Percentiles rank a stretch among this genome's conserved stretches.
phyloP scores from a whole-genome alignment of 169 alveolate species.

The Toxoplasma gondii region DNA sequence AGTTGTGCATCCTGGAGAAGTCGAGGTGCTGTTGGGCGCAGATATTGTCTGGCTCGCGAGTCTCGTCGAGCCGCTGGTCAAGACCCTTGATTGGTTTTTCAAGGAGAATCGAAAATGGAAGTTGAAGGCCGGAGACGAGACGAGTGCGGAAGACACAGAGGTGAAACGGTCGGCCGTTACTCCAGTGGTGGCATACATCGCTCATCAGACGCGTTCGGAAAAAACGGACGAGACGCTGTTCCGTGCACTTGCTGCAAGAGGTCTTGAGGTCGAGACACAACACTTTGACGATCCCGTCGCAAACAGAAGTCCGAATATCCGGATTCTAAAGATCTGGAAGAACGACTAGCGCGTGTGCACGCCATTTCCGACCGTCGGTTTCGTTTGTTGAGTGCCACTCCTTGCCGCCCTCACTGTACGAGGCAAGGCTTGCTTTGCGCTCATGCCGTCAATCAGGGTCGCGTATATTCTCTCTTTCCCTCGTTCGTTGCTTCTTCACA shows the following conservation, averaged over 20 bases:
- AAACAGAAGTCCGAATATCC: background rate
- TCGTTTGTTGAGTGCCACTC: too few relatives aligned
- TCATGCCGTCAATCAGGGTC: too few relatives aligned
- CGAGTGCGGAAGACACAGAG: background rate
- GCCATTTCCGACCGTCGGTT: too few relatives aligned
- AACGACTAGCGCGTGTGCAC: background rate
- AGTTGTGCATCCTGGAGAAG: background rate
- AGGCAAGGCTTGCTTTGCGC: too few relatives aligned
- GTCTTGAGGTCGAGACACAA: background rate
- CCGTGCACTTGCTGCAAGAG: background rate
- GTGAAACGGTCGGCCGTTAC: background rate
- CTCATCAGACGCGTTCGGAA: conserved; percentile 20
- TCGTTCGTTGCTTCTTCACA: background rate
- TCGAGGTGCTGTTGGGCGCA: conserved; percentile 20
- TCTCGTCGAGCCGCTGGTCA: conserved; percentile 11
- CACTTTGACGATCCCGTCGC: conserved; percentile 21
- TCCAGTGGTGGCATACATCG: background rate
- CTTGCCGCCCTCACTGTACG: too few relatives aligned
- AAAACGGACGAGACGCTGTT: background rate
- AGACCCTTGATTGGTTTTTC: background rate
- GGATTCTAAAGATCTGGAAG: background rate
- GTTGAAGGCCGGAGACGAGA: background rate
- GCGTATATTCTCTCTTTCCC: background rate
- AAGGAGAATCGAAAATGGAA: background rate
- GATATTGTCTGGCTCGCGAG: conserved; percentile 20